Percentiles rank a stretch among this genome's conserved stretches.
These are phyloP conservation scores for Lactarius psammicola DNA, from an alignment of 768 basidiomycete species.

Conservation along the genomic window DNA sequence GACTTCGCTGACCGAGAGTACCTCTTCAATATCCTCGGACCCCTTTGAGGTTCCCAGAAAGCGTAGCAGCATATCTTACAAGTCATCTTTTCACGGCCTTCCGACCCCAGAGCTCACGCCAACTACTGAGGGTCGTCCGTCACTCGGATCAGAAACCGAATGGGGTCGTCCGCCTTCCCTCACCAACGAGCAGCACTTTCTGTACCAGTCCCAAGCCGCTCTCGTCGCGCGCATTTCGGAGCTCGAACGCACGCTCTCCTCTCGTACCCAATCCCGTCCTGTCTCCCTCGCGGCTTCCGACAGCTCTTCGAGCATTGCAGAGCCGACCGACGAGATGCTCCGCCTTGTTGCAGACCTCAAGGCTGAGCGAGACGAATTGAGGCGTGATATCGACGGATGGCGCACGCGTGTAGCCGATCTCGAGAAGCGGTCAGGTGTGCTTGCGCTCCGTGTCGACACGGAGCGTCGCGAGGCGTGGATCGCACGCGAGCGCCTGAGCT, in stretches of 20 bases:
- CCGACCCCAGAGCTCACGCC: conserved; percentile 79
- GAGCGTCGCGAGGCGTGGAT: conserved; percentile 84
- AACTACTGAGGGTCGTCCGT: conserved; percentile 47
- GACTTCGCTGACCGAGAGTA: conserved; percentile 34
- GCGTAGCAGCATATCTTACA: conserved; percentile 78
- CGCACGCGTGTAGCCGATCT: conserved; percentile 70
- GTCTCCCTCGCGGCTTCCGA: conserved; percentile 53
- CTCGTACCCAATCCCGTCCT: conserved; percentile 39
- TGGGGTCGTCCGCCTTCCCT: conserved; percentile 29
- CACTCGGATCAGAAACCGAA: conserved; percentile 39
- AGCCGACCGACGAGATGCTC: conserved; percentile 76
- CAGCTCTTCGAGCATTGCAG: conserved; percentile 39
- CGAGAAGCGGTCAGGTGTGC: conserved; percentile 63
- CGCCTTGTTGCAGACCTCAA: conserved; percentile 75
- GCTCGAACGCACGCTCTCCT: conserved; percentile 66
- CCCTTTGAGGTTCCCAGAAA: conserved; percentile 40
- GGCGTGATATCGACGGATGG: conserved; percentile 88
- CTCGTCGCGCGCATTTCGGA: conserved; percentile 81
- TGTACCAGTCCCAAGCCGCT: conserved; percentile 79
- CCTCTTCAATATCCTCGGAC: conserved; percentile 35
- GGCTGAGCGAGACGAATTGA: conserved; percentile 84
- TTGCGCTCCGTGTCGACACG: conserved; percentile 68
- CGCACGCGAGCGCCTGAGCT: conserved; percentile 65
- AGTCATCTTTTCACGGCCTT: conserved; percentile 48
- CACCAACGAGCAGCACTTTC: conserved; percentile 75